Evolutionary conservation across 129 eudicot genomes (phyloP).

Genomic region (Silybum marianum): DNA sequence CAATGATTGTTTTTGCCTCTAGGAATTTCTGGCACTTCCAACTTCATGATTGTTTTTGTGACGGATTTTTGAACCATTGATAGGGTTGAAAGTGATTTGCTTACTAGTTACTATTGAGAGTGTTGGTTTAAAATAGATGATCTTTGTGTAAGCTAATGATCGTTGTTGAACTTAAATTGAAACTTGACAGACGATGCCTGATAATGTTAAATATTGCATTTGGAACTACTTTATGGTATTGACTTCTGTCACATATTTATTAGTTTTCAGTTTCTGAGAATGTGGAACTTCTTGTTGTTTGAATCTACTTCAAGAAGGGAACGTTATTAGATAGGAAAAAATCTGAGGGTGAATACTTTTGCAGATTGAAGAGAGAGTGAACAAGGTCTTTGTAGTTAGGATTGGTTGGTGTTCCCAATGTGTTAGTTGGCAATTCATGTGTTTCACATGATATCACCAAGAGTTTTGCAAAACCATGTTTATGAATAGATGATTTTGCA

Average conservation of each 20-base stretch:
- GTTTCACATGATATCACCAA: neutral
- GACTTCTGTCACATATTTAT: neutral
- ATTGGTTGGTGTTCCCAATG: neutral
- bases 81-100: neutral
- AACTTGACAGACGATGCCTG: neutral
- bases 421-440: neutral
- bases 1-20: neutral
- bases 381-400: neutral
- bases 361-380: neutral
- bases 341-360: neutral
- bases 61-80: neutral
- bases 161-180: neutral
- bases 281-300: neutral
- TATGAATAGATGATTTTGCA: neutral
- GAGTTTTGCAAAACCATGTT: neutral
- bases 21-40: neutral
- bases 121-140: neutral
- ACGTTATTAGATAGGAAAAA: neutral
- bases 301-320: neutral
- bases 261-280: neutral
- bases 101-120: neutral
- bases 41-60: neutral
- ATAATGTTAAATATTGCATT: neutral
- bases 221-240: constrained; percentile 4
- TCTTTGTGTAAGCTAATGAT: neutral